Conservation (phyloP, 805 yeast genomes). For the Pichia eremophila region DNA sequence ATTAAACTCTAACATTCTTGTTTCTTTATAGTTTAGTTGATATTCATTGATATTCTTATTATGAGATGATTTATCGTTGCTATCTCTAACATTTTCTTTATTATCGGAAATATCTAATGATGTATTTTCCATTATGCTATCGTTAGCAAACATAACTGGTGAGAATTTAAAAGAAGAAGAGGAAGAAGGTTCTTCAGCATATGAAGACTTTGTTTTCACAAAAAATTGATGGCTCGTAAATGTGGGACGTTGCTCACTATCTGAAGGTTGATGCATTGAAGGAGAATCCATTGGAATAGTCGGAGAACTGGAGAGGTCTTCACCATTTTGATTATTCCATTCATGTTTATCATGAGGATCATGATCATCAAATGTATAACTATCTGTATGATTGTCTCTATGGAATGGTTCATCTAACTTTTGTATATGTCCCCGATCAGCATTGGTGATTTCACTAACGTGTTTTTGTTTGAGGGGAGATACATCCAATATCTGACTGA, state of each 20-base stretch:
- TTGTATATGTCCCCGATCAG: not conserved
- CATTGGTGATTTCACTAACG: not conserved
- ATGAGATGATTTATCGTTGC: too few species aligned
- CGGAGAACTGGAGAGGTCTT: slow-evolving; percentile 6
- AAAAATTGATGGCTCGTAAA: not conserved
- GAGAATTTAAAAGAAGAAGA: not conserved
- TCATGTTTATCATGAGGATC: not conserved
- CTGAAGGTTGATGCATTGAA: slow-evolving; percentile 9
- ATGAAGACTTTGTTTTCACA: not conserved
- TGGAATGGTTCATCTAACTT: not conserved
- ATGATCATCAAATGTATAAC: too few species aligned
- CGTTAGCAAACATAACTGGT: not conserved
- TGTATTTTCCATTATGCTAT: not conserved
- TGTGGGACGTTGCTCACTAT: not conserved
- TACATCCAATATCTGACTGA: slow-evolving; percentile 7
- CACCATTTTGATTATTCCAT: not conserved
- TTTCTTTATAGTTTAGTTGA: too few species aligned
- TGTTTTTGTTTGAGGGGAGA: not conserved
- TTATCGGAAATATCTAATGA: too few species aligned
- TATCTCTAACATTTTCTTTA: too few species aligned
- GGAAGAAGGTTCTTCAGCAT: not conserved
- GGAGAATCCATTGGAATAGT: slow-evolving; percentile 16
- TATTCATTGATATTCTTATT: too few species aligned
- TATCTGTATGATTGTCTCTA: not conserved
- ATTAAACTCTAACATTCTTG: too few species aligned